Evolutionary conservation across 176 grass and related monocot genomes (phyloP).

Genomic region (Otatea glauca): DNA sequence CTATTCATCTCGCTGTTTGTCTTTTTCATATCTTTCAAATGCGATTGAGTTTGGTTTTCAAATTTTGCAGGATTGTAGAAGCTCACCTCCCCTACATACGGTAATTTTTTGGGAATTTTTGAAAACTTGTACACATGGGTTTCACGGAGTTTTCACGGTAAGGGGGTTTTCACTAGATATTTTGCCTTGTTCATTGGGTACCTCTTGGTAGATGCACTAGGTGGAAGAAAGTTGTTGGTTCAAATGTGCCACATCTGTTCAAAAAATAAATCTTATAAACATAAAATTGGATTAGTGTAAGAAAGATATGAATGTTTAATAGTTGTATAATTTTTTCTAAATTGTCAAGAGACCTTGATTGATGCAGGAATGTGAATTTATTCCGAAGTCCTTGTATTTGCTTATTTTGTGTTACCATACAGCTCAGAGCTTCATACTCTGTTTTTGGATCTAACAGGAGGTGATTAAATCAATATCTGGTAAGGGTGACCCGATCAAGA

Average conservation of each 20-base stretch:
- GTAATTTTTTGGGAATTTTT: no score
- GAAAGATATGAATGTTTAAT: background rate
- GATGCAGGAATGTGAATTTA: conserved; percentile 6
- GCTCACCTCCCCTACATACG: no score
- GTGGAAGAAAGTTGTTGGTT: background rate
- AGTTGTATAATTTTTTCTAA: background rate
- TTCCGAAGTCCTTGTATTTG: background rate
- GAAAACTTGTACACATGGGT: no score
- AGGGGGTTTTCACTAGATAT: no score
- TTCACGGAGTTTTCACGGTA: no score
- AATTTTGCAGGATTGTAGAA: no score
- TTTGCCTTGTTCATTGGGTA: background rate
- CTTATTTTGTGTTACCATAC: background rate
- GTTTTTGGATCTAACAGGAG: conserved; percentile 56
- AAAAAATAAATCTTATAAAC: background rate
- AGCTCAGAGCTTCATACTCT: conserved; percentile 16
- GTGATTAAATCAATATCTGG: conserved; percentile 92
- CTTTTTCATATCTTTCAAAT: no score
- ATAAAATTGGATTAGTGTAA: background rate
- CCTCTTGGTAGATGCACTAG: background rate
- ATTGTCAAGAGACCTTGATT: background rate
- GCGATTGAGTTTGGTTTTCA: no score
- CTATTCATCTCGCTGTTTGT: no score
- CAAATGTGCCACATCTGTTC: background rate
- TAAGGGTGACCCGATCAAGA: conserved; percentile 89